Base-by-base conservation (phyloP, 1,284 basidiomycete genomes). In the Stereum hirsutum region DNA sequence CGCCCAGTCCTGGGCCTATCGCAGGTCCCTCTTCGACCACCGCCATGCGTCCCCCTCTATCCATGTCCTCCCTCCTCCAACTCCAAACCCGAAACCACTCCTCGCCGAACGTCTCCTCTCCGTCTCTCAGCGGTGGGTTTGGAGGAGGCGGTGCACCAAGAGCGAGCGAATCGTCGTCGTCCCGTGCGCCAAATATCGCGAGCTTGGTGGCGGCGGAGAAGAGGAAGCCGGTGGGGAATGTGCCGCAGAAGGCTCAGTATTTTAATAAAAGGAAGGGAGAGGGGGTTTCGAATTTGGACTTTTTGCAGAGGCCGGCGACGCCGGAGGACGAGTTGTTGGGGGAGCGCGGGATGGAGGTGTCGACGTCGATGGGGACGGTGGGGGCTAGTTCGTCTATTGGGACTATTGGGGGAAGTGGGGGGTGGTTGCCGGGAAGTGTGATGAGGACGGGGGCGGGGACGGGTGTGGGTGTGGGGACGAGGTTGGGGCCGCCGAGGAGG, bases 1-100 rank as follows among this genome's bases (percentile, higher is more conserved):
- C n/a, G 44, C 33, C 10, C 17, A 21, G 24, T 47, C 45, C 26
- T 49, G 49, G 14, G 51, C 52, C 19, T 49, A 40, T 20, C n/a
- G 42, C 2, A 38, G 23, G 17, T 37, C 34, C 39, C 26, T 33
- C 37, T 46, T 19, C 7, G 21, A 38, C 1, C 4, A 11, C 33
- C 15, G 11, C 33, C 15, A 11, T 35, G 33, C 11, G 11, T n/a
- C 10, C 6, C n/a, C 17, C 11, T 24, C 6, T 21, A 23, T 24
- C 5, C 39, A 42, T 23, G 28, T 36, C 15, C 39, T 41, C 5
- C 45, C 46, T 12, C 45, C 33, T 11, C 25, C 48, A 5, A 48
- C 51, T 10, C 48, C 50, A 17, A 50, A 54, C n/a, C 52, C 61
- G 69, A 19, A 71, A 70, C 49, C 59, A 58, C 41, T 63, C 60